These are phyloP conservation scores for Ceratobasidium sp. DNA, from an alignment of 1,284 basidiomycete species.

Conservation along the genomic window DNA sequence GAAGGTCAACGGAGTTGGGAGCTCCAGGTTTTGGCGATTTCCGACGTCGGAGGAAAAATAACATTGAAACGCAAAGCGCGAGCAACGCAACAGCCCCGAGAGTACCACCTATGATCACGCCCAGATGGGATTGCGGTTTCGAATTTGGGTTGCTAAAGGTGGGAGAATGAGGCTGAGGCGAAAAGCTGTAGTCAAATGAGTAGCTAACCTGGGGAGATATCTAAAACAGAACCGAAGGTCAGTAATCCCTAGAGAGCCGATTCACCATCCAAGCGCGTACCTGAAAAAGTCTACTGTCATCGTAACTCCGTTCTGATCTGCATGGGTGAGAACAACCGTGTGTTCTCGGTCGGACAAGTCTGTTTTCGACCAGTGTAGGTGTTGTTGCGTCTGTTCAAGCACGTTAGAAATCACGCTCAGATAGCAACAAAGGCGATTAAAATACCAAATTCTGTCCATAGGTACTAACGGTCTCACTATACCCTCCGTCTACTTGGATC, in stretches of 20 bases:
- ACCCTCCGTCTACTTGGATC: neutral
- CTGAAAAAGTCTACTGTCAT: conserved; percentile 28
- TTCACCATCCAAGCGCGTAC: neutral
- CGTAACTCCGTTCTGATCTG: neutral
- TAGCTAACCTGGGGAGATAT: conserved; percentile 4
- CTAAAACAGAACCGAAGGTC: neutral
- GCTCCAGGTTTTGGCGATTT: neutral
- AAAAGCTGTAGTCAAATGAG: too few species aligned
- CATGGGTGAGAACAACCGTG: conserved; percentile 17
- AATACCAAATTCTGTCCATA: neutral
- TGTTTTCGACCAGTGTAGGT: conserved; percentile 10
- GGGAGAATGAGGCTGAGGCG: too few species aligned
- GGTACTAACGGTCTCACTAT: neutral
- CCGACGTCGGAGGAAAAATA: neutral
- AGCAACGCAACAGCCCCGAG: neutral
- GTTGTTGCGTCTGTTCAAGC: conserved; percentile 12
- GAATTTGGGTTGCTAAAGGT: too few species aligned
- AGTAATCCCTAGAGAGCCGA: neutral
- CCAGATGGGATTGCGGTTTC: neutral
- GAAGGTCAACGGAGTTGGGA: neutral
- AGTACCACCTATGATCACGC: neutral
- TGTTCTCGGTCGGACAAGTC: neutral
- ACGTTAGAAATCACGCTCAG: too few species aligned
- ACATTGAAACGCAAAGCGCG: neutral
- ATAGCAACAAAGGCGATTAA: too few species aligned